Evolutionary conservation across 768 basidiomycete genomes (phyloP).

Genomic region (Mycena polygramma): DNA sequence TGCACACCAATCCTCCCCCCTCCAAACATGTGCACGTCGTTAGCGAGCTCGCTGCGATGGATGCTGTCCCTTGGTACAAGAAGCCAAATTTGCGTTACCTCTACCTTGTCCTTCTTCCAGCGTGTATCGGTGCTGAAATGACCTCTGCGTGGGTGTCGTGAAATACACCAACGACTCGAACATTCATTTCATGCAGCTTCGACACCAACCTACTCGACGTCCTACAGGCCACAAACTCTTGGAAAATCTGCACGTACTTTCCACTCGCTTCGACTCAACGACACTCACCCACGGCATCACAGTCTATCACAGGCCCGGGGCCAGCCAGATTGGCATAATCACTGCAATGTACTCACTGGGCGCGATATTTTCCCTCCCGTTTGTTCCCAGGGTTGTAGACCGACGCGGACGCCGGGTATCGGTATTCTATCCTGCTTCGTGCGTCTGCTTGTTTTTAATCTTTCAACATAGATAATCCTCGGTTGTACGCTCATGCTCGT

Average conservation of each 20-base stretch:
- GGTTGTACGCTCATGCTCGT: constrained; percentile 14
- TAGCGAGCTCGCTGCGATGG: constrained; percentile 12
- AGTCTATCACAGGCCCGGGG: constrained; percentile 19
- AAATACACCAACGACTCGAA: too few species aligned
- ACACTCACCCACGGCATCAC: neutral
- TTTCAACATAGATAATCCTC: constrained; percentile 16
- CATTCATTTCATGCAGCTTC: constrained; percentile 2
- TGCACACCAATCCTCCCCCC: neutral
- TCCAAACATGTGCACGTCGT: constrained; percentile 5
- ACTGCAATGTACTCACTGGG: constrained; percentile 26
- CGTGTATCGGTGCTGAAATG: constrained; percentile 28
- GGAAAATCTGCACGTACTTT: constrained; percentile 12
- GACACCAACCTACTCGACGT: constrained; percentile 15
- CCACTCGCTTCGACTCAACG: neutral
- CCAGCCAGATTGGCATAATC: constrained; percentile 15
- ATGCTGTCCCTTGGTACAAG: constrained; percentile 12
- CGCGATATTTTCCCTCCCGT: constrained; percentile 4
- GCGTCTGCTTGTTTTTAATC: neutral
- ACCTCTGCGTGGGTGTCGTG: constrained; percentile 12
- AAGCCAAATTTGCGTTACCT: constrained; percentile 24
- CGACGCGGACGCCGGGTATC: constrained; percentile 19
- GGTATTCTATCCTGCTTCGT: neutral
- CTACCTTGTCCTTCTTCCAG: constrained; percentile 21
- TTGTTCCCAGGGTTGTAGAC: constrained; percentile 14
- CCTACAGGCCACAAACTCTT: constrained; percentile 17